Evolutionary conservation across 345 rosid species (phyloP), one percentile per base, ranked within the genome.

Genomic region (Lagerstroemia speciosa): DNA sequence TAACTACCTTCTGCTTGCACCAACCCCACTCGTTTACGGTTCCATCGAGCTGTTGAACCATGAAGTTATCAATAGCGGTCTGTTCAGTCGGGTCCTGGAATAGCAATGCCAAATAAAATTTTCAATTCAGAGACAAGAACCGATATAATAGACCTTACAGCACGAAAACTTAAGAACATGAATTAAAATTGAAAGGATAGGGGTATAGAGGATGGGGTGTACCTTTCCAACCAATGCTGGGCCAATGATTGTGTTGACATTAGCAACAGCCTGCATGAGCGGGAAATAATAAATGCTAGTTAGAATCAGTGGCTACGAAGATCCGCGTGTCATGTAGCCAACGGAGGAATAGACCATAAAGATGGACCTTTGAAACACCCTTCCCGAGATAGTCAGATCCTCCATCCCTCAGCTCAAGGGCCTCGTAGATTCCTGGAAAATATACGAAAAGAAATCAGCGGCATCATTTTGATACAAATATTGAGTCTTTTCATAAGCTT

Each of bases 221-320:
- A 90, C 98, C 97, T 87, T 93, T 74, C 98, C 98, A 72, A 87
- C 74, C 83, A 93, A 75, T 8, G 98, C 96, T 5, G 98, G 98
- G 62, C 85, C 98, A 14, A 93, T 90, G 74, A 88, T 86, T 0
- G 67, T 20, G 81, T 93, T 90, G 26, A 93, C 93, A 67, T 90
- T 93, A 52, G 70, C 79, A 48, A 93, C 98, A 65, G 97, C 98
- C 97, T 92, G 71, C 20, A 60, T 20, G 52, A 37, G 40, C 26
- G 60, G 19, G 68, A 67, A 11, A 46, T 11, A n/a, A 14, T 15
- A 31, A 40, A 31, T 16, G 20, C 37, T 45, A 0, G 36, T 71
- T 10, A 67, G n/a, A 8, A 43, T 57, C 36, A 17, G 16, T 27
- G 31, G 57, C 15, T 6, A 40, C 15, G 22, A 38, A 64, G 36